phyloP scores from a whole-genome alignment of 257 asterid species.

The Cordia subcordata region DNA sequence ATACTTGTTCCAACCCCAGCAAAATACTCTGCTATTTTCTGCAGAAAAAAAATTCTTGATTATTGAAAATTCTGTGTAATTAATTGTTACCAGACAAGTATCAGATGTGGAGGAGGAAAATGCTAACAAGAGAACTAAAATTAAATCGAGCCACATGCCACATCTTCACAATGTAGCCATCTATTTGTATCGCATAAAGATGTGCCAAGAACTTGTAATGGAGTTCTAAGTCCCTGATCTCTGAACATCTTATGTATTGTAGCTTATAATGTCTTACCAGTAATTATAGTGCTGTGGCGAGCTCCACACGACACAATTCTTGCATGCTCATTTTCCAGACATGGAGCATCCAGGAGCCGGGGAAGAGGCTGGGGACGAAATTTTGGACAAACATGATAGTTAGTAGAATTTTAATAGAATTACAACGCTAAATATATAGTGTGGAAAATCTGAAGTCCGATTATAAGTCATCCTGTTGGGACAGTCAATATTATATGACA shows the following conservation, averaged over 20 bases:
- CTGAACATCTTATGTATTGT: too few species aligned
- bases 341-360: conserved; percentile 77
- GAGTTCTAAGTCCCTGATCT: too few species aligned
- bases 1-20: conserved; percentile 99
- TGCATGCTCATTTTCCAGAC: conserved; percentile 70
- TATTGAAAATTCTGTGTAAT: too few species aligned
- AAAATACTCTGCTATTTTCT: conserved; percentile 77
- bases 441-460: neutral
- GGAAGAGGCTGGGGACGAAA: conserved; percentile 60
- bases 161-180: too few species aligned
- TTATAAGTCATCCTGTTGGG: too few species aligned
- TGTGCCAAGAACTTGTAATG: neutral
- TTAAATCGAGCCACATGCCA: too few species aligned
- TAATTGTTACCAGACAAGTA: too few species aligned
- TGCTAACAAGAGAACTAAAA: too few species aligned
- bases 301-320: conserved; percentile 91
- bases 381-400: neutral
- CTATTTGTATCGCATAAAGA: too few species aligned
- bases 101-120: too few species aligned
- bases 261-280: conserved; percentile 36
- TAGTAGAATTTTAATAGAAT: neutral
- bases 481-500: too few species aligned
- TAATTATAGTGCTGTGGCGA: conserved; percentile 85
- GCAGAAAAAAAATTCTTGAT: conserved; percentile 7
- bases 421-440: neutral